Evolutionary conservation across 2,329 filamentous ascomycete genomes (phyloP), one percentile per base, ranked within the genome.

Genomic region (Clonostachys byssicola): DNA sequence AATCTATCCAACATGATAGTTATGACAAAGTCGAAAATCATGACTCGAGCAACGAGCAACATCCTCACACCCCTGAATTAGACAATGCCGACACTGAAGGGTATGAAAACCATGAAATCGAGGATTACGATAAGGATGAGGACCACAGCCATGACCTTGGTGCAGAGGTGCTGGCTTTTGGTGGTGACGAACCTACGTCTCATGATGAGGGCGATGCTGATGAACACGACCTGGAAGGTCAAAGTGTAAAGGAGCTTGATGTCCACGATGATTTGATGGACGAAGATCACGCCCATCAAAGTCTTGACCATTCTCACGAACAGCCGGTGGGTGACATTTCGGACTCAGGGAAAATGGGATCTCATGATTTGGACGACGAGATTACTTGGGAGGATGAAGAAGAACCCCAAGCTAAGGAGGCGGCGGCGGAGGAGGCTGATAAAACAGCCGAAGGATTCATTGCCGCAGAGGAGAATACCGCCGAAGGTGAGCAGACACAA

Each of bases 341-440:
- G 38, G 38, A 40, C n/a, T n/a, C 38, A 3, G 23, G 23, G 9
- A 30, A 30, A 10, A 4, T 30, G 23, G 23, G 23, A 30, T 30
- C 23, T 30, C 8, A 30, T 10, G 23, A 30, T 30, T 9, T 30
- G 23, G 48, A 44, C 12, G 45, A 50, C 18, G 44, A 49, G 40
- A 30, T 45, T 23, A 34, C 38, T 14, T 45, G 40, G 40, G 46
- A 50, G 20, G 23, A 47, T 4, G 38, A 30, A 30, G 23, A 30
- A 30, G 23, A 30, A 30, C 8, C 23, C 23, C 23, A 30, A 30
- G 23, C 23, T 30, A 30, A 42, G 40, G 42, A 14, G 5, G 42
- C 10, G 14, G 42, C 10, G 14, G 12, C 54, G 39, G 55, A 56
- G 7, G 49, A 56, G n/a, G 53, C 53, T 13, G 46, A 45, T 12